Base-by-base conservation (phyloP, 306 rosid species). In the Lupinus albus region DNA sequence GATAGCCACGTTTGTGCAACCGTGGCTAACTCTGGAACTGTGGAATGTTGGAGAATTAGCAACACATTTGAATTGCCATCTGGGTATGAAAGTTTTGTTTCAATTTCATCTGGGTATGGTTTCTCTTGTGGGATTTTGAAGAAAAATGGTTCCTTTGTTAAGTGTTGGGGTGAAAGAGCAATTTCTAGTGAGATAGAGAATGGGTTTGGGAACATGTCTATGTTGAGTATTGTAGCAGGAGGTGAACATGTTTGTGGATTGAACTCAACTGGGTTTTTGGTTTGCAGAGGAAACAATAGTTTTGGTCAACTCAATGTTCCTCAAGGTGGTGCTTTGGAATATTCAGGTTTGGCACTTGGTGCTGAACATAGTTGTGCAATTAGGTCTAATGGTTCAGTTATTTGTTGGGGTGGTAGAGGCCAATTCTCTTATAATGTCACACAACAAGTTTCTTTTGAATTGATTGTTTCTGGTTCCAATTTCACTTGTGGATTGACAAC, bases 371-470 rank as follows among this genome's bases (percentile, higher is more conserved):
- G 92, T 58, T 92, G 98, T 62, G 96, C 85, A 1, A 70, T 89
- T 13, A 77, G 15, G 6, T 7, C 6, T 46, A 87, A 89, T 80
- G 71, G 78, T 21, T 69, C 86, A 0, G 95, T 86, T 18, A 68
- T 85, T 44, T 92, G 98, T 48, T 92, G 98, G 98, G 91, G 98
- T 11, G 77, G 89, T 0, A 71, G 69, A 13, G 95, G 79, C 3
- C 0, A 25, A 15, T 86, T 81, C 58, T 71, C 76, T 0, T 65
- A 35, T 13, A 78, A 81, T 61, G 72, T 38, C 6, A 71, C 72
- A 0, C 8, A 54, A 8, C 64, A 69, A 1, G 68, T 73, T 67
- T 77, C 80, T 8, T 92, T 92, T 70, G 88, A 87, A 63, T 52
- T 80, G 4, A 82, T 92, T 44, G 86, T 74, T 74, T 82, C 98